Conservation (phyloP, 768 basidiomycete species). For the Serendipita sp. region DNA sequence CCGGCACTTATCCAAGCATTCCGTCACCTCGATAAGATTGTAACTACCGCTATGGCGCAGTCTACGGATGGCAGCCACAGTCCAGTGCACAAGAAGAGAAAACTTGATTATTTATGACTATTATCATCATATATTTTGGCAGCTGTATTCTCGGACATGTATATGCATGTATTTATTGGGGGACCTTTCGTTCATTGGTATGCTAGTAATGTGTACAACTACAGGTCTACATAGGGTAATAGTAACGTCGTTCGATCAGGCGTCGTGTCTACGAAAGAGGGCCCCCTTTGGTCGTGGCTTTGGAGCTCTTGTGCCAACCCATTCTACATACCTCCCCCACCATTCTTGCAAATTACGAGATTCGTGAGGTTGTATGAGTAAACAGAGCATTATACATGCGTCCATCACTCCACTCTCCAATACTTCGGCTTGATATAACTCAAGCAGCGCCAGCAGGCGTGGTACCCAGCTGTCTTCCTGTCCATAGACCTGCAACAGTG, state of each 20-base stretch:
- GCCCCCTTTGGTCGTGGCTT: not conserved
- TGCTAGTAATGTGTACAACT: not conserved
- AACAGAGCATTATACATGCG: not conserved
- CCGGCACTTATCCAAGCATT: not conserved
- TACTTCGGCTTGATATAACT: not conserved
- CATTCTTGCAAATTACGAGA: not conserved
- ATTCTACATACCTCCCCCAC: not conserved
- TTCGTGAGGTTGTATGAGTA: not conserved
- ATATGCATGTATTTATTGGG: not conserved
- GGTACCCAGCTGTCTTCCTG: conserved; percentile 1
- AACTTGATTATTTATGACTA: not conserved
- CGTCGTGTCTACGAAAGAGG: not conserved
- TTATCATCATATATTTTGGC: too few species aligned
- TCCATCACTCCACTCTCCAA: conserved; percentile 1
- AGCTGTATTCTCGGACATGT: too few species aligned
- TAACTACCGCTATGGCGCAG: not conserved
- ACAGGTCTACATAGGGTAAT: not conserved
- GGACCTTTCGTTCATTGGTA: not conserved
- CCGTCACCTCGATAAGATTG: not conserved
- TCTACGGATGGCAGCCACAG: not conserved
- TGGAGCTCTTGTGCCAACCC: not conserved
- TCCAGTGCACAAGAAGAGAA: not conserved
- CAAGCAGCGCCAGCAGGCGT: not conserved
- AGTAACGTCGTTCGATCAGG: not conserved
- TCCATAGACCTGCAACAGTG: not conserved